Base-by-base conservation (phyloP, 495 filamentous ascomycete species). In the Penicillium macrosclerotiorum region DNA sequence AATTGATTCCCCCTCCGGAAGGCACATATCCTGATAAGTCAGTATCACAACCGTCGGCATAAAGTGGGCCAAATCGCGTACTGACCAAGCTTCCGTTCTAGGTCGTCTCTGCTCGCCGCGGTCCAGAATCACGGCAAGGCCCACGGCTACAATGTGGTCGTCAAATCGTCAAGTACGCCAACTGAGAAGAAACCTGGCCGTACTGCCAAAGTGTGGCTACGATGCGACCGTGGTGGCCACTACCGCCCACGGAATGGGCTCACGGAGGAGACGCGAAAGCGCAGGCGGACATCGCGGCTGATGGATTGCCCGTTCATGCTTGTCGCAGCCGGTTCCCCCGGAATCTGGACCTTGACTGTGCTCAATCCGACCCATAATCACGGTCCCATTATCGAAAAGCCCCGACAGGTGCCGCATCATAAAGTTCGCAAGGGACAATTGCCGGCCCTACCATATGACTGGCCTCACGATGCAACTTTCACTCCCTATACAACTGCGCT, bases 401-500 rank as follows among this genome's bases (percentile, higher is more conserved):
- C 69, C 19, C 67, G 67, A 5, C 66, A 67, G 33, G 53, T 62
- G 19, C 57, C 63, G 52, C 70, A 74, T 35, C 68, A 69, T 17
- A 72, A 71, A 47, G 66, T 71, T 30, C 68, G 71, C 24, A 73
- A 74, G 43, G 71, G 72, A 22, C 72, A 73, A 45, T 55, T 79
- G 25, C 63, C 69, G 7, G 72, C 78, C 0, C 45, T 54, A 1
- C 82, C 82, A 20, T 85, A 85, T 55, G 64, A 69, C 37, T 85
- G 81, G 81, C 83, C 83, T 1, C 80, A 84, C 50, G 77, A 84
- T 59, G 69, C 70, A 9, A 67, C 67, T 16, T 71, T 85, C 40
- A 73, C 75, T 5, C 73, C 76, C 5, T 65, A 66, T 27, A 84
- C 78, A 8, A 86, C 83, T 11, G 83, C 82, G 4, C 65, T 87